phyloP scores from a whole-genome alignment of 2,329 filamentous ascomycete genomes.

The Claviceps digitariae region DNA sequence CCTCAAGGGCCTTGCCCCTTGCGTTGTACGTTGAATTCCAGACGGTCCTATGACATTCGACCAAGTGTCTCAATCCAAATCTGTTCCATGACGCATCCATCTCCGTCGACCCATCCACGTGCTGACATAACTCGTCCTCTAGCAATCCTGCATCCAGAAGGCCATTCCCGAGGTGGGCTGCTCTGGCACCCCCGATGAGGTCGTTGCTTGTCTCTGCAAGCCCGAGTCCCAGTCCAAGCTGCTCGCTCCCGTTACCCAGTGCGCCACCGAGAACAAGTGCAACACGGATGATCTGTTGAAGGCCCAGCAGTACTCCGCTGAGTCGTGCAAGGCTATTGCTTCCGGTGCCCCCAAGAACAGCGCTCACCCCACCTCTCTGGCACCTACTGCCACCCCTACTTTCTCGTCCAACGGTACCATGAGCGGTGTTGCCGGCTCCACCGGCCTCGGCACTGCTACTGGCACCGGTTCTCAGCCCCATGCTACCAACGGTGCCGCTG shows the following conservation, averaged over 20 bases:
- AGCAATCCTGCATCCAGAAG: constrained; percentile 22
- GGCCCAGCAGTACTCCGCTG: constrained; percentile 18
- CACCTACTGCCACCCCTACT: not conserved
- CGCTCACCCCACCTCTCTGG: constrained; percentile 3
- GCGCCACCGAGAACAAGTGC: constrained; percentile 22
- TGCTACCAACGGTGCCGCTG: constrained; percentile 1
- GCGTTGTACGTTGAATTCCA: constrained; percentile 23
- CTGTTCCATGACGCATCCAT: not conserved
- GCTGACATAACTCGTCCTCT: not conserved
- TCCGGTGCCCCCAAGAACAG: not conserved
- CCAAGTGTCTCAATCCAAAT: not conserved
- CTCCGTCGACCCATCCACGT: too few species aligned
- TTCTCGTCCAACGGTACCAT: not conserved
- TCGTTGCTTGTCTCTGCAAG: constrained; percentile 25
- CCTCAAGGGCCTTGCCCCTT: constrained; percentile 21
- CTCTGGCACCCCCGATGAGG: not conserved
- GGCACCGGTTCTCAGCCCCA: not conserved
- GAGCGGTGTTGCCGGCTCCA: not conserved
- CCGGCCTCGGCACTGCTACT: not conserved
- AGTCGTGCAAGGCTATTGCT: constrained; percentile 14
- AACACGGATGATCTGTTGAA: constrained; percentile 15
- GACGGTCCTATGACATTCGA: too few species aligned
- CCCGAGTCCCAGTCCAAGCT: constrained; percentile 22
- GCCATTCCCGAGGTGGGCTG: constrained; percentile 16
- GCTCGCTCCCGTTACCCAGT: constrained; percentile 15